Conservation (phyloP, 345 rosid species). For the Gossypium stocksii region DNA sequence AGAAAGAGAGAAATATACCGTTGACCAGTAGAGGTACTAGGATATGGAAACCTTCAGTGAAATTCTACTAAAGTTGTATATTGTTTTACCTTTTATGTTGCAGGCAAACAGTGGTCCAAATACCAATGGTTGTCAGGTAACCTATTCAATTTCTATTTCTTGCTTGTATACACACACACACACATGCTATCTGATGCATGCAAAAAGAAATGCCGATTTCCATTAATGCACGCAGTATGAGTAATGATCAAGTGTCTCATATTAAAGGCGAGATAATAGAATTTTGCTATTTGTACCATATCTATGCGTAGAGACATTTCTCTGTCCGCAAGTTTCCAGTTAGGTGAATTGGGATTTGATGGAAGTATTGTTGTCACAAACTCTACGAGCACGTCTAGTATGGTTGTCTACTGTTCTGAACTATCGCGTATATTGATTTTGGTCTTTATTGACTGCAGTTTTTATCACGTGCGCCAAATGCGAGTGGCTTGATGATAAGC, state of each 20-base stretch:
- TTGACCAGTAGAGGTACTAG: neutral
- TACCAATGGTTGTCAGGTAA: slow-evolving; percentile 90
- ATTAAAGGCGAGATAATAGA: neutral
- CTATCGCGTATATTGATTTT: neutral
- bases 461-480: slow-evolving; percentile 89
- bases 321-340: neutral
- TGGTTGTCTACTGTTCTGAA: neutral
- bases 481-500: slow-evolving; percentile 98
- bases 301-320: neutral
- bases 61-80: neutral
- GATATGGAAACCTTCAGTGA: neutral
- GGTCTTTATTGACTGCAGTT: slow-evolving; percentile 55
- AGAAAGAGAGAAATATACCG: neutral
- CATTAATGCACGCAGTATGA: neutral
- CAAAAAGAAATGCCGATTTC: neutral
- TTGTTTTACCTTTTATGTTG: slow-evolving; percentile 15
- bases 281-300: neutral
- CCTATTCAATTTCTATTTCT: neutral
- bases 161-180: neutral
- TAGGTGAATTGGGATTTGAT: neutral
- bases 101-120: slow-evolving; percentile 94
- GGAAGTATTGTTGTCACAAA: neutral
- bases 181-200: neutral
- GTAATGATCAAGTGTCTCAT: neutral
- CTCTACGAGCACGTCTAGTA: neutral